Evolutionary conservation across 495 filamentous ascomycete species (phyloP).

Genomic region (Xylona heveae): DNA sequence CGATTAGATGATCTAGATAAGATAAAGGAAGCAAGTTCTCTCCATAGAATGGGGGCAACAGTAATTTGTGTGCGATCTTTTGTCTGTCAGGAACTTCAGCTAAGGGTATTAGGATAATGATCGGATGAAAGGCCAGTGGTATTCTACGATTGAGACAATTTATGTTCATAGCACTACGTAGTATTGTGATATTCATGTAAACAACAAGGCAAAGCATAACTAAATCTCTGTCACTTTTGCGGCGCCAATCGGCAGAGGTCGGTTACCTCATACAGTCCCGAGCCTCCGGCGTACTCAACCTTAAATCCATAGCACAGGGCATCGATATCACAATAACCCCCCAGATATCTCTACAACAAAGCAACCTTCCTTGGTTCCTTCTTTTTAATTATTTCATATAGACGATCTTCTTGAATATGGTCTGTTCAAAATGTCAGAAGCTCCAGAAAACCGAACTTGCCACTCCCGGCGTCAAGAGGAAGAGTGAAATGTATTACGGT

Average conservation of each 20-base stretch:
- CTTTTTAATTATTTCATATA: not conserved
- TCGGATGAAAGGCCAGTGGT: not conserved
- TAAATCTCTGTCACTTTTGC: not conserved
- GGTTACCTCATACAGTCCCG: not conserved
- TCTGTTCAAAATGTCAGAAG: slow-evolving; percentile 47
- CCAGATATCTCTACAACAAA: too few relatives aligned
- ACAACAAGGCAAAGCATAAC: not conserved
- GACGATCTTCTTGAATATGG: slow-evolving; percentile 30
- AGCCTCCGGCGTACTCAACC: not conserved
- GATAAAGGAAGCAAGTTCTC: not conserved
- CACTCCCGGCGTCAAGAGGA: slow-evolving; percentile 48
- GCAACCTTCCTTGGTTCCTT: too few relatives aligned
- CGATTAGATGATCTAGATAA: too few relatives aligned
- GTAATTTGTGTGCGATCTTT: not conserved
- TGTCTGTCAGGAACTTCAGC: too few relatives aligned
- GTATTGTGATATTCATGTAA: not conserved
- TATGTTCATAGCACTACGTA: not conserved
- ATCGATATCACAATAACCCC: too few relatives aligned
- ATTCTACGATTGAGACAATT: not conserved
- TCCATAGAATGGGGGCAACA: not conserved
- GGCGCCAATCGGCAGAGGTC: not conserved
- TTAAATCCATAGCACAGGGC: not conserved
- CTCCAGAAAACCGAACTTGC: slow-evolving; percentile 41
- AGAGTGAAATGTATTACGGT: slow-evolving; percentile 51
- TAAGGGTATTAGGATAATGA: not conserved